Conservation (phyloP, 441 rosid genomes). For the Geranium incanum region DNA sequence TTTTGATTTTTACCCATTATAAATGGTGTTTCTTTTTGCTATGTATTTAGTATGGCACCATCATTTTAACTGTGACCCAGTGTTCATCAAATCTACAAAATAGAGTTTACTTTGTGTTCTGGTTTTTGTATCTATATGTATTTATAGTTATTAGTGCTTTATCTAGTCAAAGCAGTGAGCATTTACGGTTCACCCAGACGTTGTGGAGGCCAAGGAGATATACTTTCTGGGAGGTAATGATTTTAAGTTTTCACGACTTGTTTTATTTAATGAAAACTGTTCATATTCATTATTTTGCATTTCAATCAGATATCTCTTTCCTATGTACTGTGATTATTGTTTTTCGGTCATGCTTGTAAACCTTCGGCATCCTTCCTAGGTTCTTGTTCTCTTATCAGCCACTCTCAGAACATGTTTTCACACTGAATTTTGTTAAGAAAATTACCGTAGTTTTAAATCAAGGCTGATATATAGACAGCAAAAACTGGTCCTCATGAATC, state of each 20-base stretch:
- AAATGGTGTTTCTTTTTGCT: neutral
- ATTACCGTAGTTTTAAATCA: neutral
- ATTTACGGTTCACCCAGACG: slow-evolving; percentile 78
- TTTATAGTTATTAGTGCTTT: slow-evolving; percentile 14
- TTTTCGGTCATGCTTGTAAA: neutral
- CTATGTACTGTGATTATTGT: neutral
- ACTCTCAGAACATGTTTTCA: neutral
- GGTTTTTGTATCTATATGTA: slow-evolving; percentile 2
- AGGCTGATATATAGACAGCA: neutral
- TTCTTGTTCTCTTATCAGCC: neutral
- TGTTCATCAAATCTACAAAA: neutral
- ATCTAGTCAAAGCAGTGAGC: slow-evolving; percentile 73
- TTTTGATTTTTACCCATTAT: too few species aligned
- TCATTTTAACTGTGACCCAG: too few species aligned
- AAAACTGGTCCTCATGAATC: neutral
- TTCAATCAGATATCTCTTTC: neutral
- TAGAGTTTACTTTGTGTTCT: neutral
- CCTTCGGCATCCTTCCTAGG: neutral
- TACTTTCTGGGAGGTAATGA: slow-evolving; percentile 84
- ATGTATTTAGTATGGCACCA: neutral
- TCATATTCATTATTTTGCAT: too few species aligned
- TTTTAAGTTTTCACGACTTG: neutral
- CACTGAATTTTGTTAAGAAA: neutral
- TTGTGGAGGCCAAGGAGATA: slow-evolving; percentile 95
- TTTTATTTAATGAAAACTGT: too few species aligned